These are phyloP conservation scores for Volvox carteri DNA, from an alignment of 163 green algal genomes.

Conservation along the genomic window DNA sequence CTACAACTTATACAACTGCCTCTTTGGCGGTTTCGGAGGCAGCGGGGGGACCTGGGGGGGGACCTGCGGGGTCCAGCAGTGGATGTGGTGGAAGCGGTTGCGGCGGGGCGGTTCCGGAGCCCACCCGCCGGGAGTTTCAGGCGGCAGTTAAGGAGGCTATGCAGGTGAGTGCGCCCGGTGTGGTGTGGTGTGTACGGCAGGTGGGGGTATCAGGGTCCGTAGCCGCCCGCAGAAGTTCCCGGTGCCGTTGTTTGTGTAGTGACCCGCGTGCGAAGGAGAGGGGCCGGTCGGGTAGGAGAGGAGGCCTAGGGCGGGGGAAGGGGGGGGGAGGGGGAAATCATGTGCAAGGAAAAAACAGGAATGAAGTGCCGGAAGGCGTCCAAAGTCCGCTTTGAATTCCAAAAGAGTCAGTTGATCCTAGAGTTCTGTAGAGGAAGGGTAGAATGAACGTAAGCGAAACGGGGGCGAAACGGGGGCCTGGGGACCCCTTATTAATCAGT, in stretches of 20 bases:
- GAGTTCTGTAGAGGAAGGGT: no score
- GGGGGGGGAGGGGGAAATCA: no score
- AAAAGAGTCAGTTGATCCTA: no score
- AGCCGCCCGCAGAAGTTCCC: no score
- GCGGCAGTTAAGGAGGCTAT: conserved; percentile 34
- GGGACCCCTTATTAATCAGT: no score
- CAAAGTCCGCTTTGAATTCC: no score
- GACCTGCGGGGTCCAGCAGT: background rate
- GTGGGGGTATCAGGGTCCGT: background rate
- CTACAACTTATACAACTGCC: background rate
- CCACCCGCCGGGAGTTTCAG: conserved; percentile 37
- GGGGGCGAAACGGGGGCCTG: no score
- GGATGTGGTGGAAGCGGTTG: background rate
- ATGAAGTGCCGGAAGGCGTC: no score
- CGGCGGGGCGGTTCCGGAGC: conserved; percentile 10
- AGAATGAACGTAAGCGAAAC: no score
- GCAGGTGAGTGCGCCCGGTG: conserved; percentile 21
- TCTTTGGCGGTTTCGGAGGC: background rate
- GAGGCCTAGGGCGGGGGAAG: no score
- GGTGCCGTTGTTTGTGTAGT: background rate
- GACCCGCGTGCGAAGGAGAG: background rate
- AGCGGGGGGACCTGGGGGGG: background rate
- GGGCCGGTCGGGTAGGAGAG: no score
- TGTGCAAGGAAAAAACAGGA: no score
- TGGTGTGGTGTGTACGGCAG: background rate